phyloP scores from a whole-genome alignment of 2,329 filamentous ascomycete genomes.

The Amauroascus niger region DNA sequence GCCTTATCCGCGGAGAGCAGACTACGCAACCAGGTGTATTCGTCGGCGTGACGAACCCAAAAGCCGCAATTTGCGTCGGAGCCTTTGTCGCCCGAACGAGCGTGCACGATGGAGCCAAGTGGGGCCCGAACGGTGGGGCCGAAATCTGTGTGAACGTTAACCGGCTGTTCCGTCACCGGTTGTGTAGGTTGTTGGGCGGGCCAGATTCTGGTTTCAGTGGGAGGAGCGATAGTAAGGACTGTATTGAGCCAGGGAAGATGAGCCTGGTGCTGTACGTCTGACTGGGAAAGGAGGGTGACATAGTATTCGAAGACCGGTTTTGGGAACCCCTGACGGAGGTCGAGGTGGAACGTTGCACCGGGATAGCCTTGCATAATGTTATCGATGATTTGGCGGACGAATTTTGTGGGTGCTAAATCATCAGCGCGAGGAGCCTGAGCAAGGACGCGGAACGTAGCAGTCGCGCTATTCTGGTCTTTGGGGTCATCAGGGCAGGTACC shows the following conservation, averaged over 20 bases:
- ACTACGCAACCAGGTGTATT: conserved; percentile 25
- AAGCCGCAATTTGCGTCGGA: conserved; percentile 31
- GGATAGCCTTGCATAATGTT: conserved; percentile 37
- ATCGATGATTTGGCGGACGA: conserved; percentile 31
- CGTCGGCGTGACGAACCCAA: conserved; percentile 26
- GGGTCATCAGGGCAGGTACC: conserved; percentile 29
- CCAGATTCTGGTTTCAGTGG: conserved; percentile 20
- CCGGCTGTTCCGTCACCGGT: conserved; percentile 12
- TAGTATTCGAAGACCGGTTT: conserved; percentile 29
- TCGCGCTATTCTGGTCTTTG: conserved; percentile 35
- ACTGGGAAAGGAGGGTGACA: conserved; percentile 22
- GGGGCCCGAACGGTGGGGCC: conserved; percentile 24
- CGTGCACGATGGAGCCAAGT: conserved; percentile 28
- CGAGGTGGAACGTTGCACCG: conserved; percentile 30
- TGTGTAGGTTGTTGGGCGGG: conserved; percentile 21
- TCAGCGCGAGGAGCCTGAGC: conserved; percentile 38
- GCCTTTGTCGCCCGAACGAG: conserved; percentile 30
- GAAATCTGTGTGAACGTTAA: conserved; percentile 17
- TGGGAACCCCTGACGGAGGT: conserved; percentile 28
- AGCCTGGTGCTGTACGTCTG: conserved; percentile 23
- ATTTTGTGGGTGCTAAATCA: conserved; percentile 26
- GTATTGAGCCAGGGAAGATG: conserved; percentile 21
- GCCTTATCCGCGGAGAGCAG: conserved; percentile 20
- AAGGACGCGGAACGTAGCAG: conserved; percentile 36
- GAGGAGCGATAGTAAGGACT: conserved; percentile 20